Evolutionary conservation across 2,329 filamentous ascomycete genomes (phyloP).

Genomic region (Ramularia endophylla): DNA sequence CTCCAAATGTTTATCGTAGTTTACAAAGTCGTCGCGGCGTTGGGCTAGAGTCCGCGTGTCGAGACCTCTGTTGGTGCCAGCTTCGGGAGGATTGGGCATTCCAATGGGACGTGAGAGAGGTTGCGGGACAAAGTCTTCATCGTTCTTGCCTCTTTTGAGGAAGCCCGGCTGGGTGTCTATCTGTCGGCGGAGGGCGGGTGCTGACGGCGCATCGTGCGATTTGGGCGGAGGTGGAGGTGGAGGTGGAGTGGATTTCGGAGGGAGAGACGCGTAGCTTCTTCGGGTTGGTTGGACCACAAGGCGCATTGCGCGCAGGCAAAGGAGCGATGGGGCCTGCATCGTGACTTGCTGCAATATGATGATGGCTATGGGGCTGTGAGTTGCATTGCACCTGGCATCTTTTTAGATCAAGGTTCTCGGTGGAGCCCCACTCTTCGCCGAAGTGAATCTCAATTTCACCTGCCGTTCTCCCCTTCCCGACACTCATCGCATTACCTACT

Average conservation of each 20-base stretch:
- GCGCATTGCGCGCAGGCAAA: constrained; percentile 25
- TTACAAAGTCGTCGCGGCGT: constrained; percentile 70
- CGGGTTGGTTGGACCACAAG: constrained; percentile 9
- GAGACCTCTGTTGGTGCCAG: constrained; percentile 76
- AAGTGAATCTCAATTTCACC: not conserved
- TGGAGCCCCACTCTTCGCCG: not conserved
- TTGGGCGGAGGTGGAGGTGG: constrained; percentile 6
- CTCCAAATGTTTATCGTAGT: constrained; percentile 78
- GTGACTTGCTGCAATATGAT: not conserved
- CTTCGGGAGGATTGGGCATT: constrained; percentile 63
- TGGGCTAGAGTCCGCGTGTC: constrained; percentile 62
- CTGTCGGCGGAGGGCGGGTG: constrained; percentile 11
- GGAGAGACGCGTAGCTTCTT: constrained; percentile 20
- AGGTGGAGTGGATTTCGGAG: constrained; percentile 6
- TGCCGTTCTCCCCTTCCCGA: too few species aligned
- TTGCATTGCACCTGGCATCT: too few species aligned
- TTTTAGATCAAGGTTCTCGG: too few species aligned
- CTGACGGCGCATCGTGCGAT: constrained; percentile 6
- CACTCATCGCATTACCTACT: too few species aligned
- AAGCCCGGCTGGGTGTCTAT: constrained; percentile 17
- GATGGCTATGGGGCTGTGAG: too few species aligned
- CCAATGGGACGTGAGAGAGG: constrained; percentile 71
- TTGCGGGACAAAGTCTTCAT: constrained; percentile 45
- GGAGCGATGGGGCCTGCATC: constrained; percentile 29
- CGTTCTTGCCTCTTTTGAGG: constrained; percentile 17